Evolutionary conservation across 2,329 filamentous ascomycete genomes (phyloP).

Genomic region (Myriosclerotinia duriaeana): DNA sequence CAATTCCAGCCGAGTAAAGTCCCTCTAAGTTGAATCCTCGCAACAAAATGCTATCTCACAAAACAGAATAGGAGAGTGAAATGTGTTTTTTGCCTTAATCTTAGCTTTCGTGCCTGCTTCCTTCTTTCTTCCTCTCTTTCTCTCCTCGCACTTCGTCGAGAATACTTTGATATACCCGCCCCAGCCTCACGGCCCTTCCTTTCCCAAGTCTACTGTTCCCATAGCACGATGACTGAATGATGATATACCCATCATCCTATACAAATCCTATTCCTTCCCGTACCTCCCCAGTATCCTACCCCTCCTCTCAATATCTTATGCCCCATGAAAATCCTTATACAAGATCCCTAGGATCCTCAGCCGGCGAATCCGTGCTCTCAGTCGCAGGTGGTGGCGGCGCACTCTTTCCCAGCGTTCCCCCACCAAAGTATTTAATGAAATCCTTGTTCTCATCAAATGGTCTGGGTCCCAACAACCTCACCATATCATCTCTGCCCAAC

Average conservation of each 20-base stretch:
- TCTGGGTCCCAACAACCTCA: constrained; percentile 79
- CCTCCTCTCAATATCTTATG: not conserved
- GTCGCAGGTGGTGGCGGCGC: constrained; percentile 57
- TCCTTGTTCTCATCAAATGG: constrained; percentile 81
- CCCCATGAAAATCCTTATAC: not conserved
- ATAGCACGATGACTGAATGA: not conserved
- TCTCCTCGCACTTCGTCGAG: not conserved
- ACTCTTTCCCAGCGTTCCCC: constrained; percentile 52
- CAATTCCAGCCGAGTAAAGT: not conserved
- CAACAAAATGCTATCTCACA: constrained; percentile 18
- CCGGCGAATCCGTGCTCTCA: constrained; percentile 40
- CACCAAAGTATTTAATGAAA: constrained; percentile 89
- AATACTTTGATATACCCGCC: not conserved
- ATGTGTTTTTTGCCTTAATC: constrained; percentile 14
- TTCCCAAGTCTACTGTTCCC: not conserved
- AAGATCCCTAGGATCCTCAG: constrained; percentile 14
- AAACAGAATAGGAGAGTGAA: constrained; percentile 21
- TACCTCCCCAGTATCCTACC: not conserved
- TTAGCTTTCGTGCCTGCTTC: constrained; percentile 5
- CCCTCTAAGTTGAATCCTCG: constrained; percentile 13
- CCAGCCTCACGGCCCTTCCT: not conserved
- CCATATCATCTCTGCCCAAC: constrained; percentile 86
- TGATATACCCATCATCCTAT: constrained; percentile 1
- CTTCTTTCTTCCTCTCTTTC: not conserved
- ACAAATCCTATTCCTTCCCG: not conserved